These are phyloP conservation scores for Polygonum maritimum DNA, from an alignment of 148 eudicot species.

Conservation along the genomic window DNA sequence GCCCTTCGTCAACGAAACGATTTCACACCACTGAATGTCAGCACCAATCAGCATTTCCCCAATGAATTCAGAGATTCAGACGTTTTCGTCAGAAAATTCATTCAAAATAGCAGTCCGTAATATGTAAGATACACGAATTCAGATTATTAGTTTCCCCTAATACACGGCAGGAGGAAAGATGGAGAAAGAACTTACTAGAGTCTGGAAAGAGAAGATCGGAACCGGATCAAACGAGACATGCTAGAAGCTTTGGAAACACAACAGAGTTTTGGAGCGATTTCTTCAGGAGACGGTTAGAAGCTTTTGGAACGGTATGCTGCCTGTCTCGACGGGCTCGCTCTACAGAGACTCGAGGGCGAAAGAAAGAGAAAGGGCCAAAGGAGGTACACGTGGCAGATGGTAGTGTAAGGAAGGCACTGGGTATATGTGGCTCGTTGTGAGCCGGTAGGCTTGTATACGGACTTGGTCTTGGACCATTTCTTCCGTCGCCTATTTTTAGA, in stretches of 20 bases:
- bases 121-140: background rate
- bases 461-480: constrained; percentile 4
- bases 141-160: background rate
- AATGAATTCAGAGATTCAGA: background rate
- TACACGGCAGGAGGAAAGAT: background rate
- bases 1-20: background rate
- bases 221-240: constrained; percentile 51
- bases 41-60: background rate
- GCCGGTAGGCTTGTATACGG: background rate
- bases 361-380: background rate
- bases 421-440: constrained; percentile 11
- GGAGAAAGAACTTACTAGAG: constrained; percentile 21
- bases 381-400: constrained; percentile 11
- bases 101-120: background rate
- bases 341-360: background rate
- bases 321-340: background rate
- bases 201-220: constrained; percentile 28
- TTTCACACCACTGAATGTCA: background rate
- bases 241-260: background rate
- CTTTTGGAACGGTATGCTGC: background rate
- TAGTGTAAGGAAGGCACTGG: background rate
- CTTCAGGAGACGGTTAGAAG: background rate
- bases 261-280: background rate
- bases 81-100: background rate
- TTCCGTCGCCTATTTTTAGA: background rate